Base-by-base conservation (phyloP, 1,139 yeast species). In the Blastobotrys serpentis region DNA sequence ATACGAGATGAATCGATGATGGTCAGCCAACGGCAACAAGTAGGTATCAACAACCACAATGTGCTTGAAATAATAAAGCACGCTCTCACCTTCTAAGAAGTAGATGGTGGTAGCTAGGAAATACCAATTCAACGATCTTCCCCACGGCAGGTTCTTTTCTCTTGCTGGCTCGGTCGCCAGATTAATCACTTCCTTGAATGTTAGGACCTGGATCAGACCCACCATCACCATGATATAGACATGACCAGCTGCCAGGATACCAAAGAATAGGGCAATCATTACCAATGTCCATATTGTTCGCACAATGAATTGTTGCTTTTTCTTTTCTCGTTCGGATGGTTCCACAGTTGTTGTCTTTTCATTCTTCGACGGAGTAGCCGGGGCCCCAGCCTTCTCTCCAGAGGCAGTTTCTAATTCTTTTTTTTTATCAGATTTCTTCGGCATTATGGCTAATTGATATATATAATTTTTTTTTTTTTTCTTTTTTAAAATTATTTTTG, bases 231-330 rank as follows among this genome's bases (percentile, higher is more conserved):
- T 86, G 53, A 90, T 77, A 72, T 90, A 82, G 46, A 85, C 72
- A 64, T 90, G 98, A 26, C 99, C 99, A 3, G 92, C 80, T n/a
- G 87, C 82, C 46, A 92, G 72, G 23, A 85, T 74, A 22, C 76
- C 68, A 56, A 89, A 78, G 67, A 92, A 86, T 7, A 81, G 82
- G 17, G 74, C 70, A 56, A 92, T 84, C 98, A 92, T 90, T 23
- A 92, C 89, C 60, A 92, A 67, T 0, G 98, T 86, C 98, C 98
- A 92, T 46, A 86, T 74, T n/a, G 98, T 85, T 59, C 99, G 79
- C 33, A 90, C 87, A 47, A 88, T 67, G 63, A 92, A 89, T 42
- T 89, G 86, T 68, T 82, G 92, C 58, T 82, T 83, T 70, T 86
- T 87, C 70, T 81, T 82, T 58, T 81, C 45, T 11, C 7, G 17